Conservation (phyloP, 169 alveolate genomes). For the Cryptosporidium baileyi region DNA sequence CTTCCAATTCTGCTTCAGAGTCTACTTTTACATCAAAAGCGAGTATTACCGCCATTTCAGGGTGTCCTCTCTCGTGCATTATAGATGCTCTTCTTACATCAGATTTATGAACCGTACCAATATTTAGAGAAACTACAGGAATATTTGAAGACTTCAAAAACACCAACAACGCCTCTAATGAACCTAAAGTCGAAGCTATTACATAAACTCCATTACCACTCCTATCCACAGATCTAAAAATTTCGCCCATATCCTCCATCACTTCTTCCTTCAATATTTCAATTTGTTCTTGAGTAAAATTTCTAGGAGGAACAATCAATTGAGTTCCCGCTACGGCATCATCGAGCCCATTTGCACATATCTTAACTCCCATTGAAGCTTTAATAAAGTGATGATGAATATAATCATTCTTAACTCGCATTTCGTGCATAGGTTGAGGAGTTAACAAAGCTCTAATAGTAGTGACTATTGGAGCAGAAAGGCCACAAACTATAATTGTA, state of each 20-base stretch:
- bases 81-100: conserved; percentile 96
- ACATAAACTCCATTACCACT: conserved; percentile 97
- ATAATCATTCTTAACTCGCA: conserved; percentile 98
- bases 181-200: conserved; percentile 98
- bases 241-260: conserved; percentile 89
- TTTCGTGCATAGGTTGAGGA: conserved; percentile 99
- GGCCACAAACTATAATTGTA: conserved; percentile 94
- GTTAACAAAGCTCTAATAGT: conserved; percentile 96
- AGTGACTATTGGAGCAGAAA: conserved; percentile 96
- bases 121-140: conserved; percentile 96
- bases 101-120: conserved; percentile 98
- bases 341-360: conserved; percentile 95
- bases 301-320: conserved; percentile 83
- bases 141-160: conserved; percentile 92
- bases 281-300: conserved; percentile 69
- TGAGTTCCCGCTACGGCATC: conserved; percentile 97
- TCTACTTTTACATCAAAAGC: conserved; percentile 98
- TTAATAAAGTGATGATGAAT: conserved; percentile 89
- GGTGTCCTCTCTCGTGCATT: conserved; percentile 90
- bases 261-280: conserved; percentile 87
- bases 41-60: conserved; percentile 95
- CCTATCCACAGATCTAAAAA: conserved; percentile 90
- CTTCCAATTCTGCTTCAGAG: conserved; percentile 96
- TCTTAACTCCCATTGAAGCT: conserved; percentile 96
- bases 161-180: conserved; percentile 96